Evolutionary conservation across 257 asterid species (phyloP).

Genomic region (Solanum appendiculatum): DNA sequence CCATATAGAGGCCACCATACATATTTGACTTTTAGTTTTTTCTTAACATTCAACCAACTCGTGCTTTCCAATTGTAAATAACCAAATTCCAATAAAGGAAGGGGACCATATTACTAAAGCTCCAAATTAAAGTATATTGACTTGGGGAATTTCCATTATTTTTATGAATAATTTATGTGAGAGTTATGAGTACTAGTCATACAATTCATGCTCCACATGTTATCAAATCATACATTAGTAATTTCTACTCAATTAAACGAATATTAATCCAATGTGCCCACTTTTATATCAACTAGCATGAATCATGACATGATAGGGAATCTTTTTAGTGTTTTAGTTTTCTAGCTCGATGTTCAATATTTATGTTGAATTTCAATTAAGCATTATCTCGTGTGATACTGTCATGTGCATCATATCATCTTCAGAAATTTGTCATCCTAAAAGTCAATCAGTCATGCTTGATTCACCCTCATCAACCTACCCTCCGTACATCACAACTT

Average conservation of each 20-base stretch:
- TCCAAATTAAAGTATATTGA: background rate
- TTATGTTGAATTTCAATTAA: too few species aligned
- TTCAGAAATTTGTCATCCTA: background rate
- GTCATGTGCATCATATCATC: background rate
- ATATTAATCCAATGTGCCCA: background rate
- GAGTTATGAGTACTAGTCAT: background rate
- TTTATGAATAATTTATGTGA: background rate
- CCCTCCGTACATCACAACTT: background rate
- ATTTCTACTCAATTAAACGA: background rate
- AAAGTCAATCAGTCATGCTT: too few species aligned
- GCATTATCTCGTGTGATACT: background rate
- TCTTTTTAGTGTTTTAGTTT: background rate
- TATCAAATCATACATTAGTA: background rate
- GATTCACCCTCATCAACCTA: too few species aligned
- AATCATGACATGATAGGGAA: background rate
- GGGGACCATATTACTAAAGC: background rate
- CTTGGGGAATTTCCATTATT: background rate
- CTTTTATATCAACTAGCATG: background rate
- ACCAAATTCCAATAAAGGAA: background rate
- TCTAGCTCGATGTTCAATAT: background rate
- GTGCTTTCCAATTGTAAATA: background rate
- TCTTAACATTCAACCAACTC: background rate
- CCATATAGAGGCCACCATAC: background rate
- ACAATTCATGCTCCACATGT: background rate
- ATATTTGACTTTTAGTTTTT: background rate